phyloP scores from a whole-genome alignment of 129 eudicot genomes.

The Logfia minima region DNA sequence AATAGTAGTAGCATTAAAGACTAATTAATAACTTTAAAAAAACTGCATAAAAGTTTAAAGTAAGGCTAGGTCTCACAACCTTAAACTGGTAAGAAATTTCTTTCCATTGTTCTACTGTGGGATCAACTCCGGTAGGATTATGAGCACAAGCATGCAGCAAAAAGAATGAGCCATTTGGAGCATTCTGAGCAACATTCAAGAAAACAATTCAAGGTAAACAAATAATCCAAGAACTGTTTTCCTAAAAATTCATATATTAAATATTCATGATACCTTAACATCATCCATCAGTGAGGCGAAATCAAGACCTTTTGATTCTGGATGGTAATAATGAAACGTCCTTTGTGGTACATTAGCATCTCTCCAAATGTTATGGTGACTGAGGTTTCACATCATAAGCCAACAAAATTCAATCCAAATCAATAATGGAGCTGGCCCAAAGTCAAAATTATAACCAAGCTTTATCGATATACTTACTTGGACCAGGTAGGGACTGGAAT shows the following conservation, averaged over 20 bases:
- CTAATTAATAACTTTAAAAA: neutral
- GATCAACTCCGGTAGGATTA: constrained; percentile 99
- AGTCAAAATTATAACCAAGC: constrained; percentile 4
- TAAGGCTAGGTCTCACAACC: constrained; percentile 35
- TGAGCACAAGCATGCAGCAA: constrained; percentile 99
- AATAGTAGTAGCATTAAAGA: constrained; percentile 19
- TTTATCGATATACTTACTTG: constrained; percentile 52
- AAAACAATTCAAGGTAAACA: constrained; percentile 5
- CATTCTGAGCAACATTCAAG: constrained; percentile 57
- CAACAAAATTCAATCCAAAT: constrained; percentile 13
- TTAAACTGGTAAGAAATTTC: constrained; percentile 84
- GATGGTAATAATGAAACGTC: constrained; percentile 83
- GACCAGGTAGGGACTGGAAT: constrained; percentile 97
- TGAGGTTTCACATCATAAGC: constrained; percentile 33
- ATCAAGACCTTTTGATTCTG: constrained; percentile 88
- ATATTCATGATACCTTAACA: constrained; percentile 54
- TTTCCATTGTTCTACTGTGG: constrained; percentile 90
- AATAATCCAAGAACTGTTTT: neutral
- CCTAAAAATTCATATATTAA: neutral
- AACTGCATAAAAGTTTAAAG: neutral
- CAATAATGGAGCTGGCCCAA: neutral
- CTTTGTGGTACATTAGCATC: constrained; percentile 84
- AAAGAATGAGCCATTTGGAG: constrained; percentile 93
- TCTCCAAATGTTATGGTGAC: constrained; percentile 99
- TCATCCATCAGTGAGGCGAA: constrained; percentile 83